Evolutionary conservation across 768 basidiomycete genomes (phyloP).

Genomic region (Chalciporus piperatus): DNA sequence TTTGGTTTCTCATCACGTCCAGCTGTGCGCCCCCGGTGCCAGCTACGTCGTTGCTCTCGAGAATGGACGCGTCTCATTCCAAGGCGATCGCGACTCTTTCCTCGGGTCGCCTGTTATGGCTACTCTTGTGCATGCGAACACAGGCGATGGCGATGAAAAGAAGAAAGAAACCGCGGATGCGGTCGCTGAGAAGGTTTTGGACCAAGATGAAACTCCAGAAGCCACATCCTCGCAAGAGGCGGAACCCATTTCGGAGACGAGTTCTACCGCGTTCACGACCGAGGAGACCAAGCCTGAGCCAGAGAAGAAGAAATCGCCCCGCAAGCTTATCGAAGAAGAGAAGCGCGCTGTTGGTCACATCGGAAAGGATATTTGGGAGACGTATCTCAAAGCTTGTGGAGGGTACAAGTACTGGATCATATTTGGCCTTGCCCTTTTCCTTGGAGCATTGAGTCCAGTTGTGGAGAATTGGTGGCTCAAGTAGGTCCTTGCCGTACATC

Average conservation of each 20-base stretch:
- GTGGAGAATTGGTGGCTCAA: constrained; percentile 71
- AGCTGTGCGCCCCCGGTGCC: constrained; percentile 79
- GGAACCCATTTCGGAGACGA: constrained; percentile 38
- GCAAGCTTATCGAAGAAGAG: constrained; percentile 86
- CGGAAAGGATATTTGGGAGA: constrained; percentile 60
- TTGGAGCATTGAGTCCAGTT: constrained; percentile 64
- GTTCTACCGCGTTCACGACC: constrained; percentile 40
- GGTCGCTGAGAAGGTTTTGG: constrained; percentile 3
- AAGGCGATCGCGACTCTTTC: constrained; percentile 66
- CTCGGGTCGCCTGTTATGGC: constrained; percentile 62
- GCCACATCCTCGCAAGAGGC: constrained; percentile 21
- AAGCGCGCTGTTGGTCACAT: constrained; percentile 75
- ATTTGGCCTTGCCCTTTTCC: constrained; percentile 49
- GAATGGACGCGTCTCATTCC: constrained; percentile 63
- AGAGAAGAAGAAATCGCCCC: constrained; percentile 57
- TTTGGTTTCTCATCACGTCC: constrained; percentile 92
- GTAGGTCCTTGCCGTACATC: constrained; percentile 25
- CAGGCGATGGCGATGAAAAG: constrained; percentile 39
- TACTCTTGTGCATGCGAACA: constrained; percentile 60
- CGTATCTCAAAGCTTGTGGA: constrained; percentile 53
- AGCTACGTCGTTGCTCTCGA: constrained; percentile 81
- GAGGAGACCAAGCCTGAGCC: constrained; percentile 36
- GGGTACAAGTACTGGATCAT: constrained; percentile 53
- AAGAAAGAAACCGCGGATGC: constrained; percentile 29
- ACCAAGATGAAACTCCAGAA: constrained; percentile 8